Evolutionary conservation across 2,329 filamentous ascomycete genomes (phyloP).

Genomic region (Corniculantispora saksenae): DNA sequence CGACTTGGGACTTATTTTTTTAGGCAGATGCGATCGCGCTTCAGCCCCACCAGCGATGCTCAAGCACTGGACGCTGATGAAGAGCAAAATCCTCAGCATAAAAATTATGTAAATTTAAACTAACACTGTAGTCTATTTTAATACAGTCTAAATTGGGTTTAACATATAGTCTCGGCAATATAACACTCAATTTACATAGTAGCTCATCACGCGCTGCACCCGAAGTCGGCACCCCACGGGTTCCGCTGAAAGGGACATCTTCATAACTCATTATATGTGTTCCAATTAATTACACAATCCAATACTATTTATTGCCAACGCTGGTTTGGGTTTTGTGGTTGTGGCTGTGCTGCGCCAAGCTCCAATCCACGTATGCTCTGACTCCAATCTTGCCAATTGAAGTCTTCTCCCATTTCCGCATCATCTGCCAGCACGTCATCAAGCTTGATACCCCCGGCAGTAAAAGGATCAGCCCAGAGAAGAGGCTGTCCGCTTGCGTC

Average conservation of each 20-base stretch:
- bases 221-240: background rate
- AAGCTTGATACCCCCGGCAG: slow-evolving; percentile 31
- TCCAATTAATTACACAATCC: background rate
- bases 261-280: background rate
- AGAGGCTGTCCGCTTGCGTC: slow-evolving; percentile 42
- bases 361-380: slow-evolving; percentile 43
- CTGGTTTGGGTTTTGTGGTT: slow-evolving; percentile 7
- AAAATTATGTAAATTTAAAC: too few relatives aligned
- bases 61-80: background rate
- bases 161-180: too few relatives aligned
- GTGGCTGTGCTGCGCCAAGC: slow-evolving; percentile 31
- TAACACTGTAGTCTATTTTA: too few relatives aligned
- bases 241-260: background rate
- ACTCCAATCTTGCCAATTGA: slow-evolving; percentile 53
- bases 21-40: slow-evolving; percentile 13
- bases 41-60: slow-evolving; percentile 6
- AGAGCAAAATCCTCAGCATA: background rate
- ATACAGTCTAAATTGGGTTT: too few relatives aligned
- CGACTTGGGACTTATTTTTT: background rate
- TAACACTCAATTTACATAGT: too few relatives aligned
- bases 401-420: slow-evolving; percentile 44
- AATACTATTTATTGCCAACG: slow-evolving; percentile 2
- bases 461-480: slow-evolving; percentile 42
- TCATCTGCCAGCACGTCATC: slow-evolving; percentile 33
- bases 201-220: too few relatives aligned